A percentile compares a stretch with the other conserved stretches of the same genome.
These are phyloP conservation scores for Lasiosphaeria ovina DNA, from an alignment of 495 filamentous ascomycete genomes.

Conservation along the genomic window DNA sequence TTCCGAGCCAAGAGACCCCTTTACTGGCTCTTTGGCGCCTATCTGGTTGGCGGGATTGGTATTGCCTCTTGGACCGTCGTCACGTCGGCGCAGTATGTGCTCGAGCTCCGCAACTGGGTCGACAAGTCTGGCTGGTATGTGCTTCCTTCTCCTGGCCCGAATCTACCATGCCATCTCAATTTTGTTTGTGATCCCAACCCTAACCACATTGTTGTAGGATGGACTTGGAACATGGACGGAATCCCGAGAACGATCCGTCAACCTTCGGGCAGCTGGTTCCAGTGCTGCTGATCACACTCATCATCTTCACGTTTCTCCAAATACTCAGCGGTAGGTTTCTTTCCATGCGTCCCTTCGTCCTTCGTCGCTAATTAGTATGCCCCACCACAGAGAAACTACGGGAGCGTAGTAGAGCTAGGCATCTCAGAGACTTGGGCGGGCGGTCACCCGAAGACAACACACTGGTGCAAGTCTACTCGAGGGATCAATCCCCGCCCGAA, in stretches of 20 bases:
- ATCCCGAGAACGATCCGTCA: constrained; percentile 32
- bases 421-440: too few relatives aligned
- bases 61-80: constrained; percentile 19
- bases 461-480: neutral
- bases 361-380: neutral
- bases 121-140: constrained; percentile 30
- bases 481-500: neutral
- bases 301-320: constrained; percentile 35
- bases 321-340: constrained; percentile 30
- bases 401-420: too few relatives aligned
- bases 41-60: constrained; percentile 26
- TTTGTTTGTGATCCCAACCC: neutral
- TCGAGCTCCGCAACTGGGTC: constrained; percentile 31
- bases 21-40: constrained; percentile 21
- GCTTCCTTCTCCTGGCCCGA: neutral
- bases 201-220: constrained; percentile 4
- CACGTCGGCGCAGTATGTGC: constrained; percentile 28
- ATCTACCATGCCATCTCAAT: too few relatives aligned
- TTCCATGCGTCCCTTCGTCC: neutral
- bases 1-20: neutral
- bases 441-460: neutral
- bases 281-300: constrained; percentile 30
- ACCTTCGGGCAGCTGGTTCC: constrained; percentile 40
- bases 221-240: constrained; percentile 3
- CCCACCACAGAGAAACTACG: neutral